phyloP scores from a whole-genome alignment of 257 asterid genomes.

The Oldenlandia corymbosa region DNA sequence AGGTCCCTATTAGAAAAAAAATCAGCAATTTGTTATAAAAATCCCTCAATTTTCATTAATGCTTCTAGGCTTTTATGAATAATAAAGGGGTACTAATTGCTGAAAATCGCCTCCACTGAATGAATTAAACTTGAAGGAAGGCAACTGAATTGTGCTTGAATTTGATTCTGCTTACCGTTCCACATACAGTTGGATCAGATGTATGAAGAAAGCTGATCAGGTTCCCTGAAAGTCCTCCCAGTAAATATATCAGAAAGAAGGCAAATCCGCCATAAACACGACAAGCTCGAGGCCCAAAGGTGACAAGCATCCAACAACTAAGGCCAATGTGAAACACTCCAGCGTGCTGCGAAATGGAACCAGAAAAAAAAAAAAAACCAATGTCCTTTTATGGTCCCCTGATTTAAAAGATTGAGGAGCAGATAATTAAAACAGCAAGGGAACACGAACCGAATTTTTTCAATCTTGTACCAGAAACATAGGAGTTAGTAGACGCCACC shows the following conservation, averaged over 20 bases:
- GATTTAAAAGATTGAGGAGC: not conserved
- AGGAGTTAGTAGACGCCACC: slow-evolving; percentile 94
- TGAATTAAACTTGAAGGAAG: not conserved
- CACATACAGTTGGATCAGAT: slow-evolving; percentile 71
- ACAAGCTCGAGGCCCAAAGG: slow-evolving; percentile 61
- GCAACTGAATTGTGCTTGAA: too few relatives aligned
- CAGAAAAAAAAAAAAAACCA: not conserved
- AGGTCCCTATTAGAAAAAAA: slow-evolving; percentile 47
- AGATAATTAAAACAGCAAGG: slow-evolving; percentile 12
- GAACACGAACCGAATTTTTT: slow-evolving; percentile 64
- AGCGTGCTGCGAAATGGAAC: slow-evolving; percentile 61
- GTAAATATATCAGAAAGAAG: slow-evolving; percentile 59
- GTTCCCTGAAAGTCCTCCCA: slow-evolving; percentile 80
- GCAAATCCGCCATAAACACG: slow-evolving; percentile 53
- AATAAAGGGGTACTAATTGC: too few relatives aligned
- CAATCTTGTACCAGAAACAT: slow-evolving; percentile 92
- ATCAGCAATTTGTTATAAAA: not conserved
- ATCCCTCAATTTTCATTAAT: too few relatives aligned
- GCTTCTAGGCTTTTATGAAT: too few relatives aligned
- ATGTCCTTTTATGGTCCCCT: too few relatives aligned
- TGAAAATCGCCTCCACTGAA: not conserved
- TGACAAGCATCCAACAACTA: slow-evolving; percentile 64
- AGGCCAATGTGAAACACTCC: slow-evolving; percentile 63
- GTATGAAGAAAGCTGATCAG: slow-evolving; percentile 76
- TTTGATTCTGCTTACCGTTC: slow-evolving; percentile 45